Evolutionary conservation across 495 filamentous ascomycete genomes (phyloP).

Genomic region (Hypoxylon cercidicola): DNA sequence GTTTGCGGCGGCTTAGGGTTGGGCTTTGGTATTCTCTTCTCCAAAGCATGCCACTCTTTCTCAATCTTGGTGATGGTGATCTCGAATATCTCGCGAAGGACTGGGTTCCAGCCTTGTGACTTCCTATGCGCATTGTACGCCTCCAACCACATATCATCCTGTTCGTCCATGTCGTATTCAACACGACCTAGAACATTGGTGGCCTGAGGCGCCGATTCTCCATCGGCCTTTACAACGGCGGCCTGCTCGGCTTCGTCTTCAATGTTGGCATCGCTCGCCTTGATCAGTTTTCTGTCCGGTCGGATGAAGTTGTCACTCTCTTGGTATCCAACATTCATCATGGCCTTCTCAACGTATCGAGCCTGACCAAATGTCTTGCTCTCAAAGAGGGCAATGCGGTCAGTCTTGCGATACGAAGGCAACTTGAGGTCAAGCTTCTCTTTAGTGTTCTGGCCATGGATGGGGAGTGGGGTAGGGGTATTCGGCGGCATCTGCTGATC

Average conservation of each 20-base stretch:
- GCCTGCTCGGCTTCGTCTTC: constrained; percentile 84
- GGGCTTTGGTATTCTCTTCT: constrained; percentile 94
- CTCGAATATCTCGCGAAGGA: constrained; percentile 93
- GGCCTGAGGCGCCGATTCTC: constrained; percentile 58
- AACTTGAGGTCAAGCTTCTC: constrained; percentile 69
- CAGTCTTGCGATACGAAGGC: constrained; percentile 66
- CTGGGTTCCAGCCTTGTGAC: constrained; percentile 75
- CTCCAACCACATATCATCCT: constrained; percentile 96
- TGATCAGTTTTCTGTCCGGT: constrained; percentile 79
- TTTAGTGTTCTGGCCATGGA: constrained; percentile 64
- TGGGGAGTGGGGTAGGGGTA: constrained; percentile 62
- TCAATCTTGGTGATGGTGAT: constrained; percentile 98
- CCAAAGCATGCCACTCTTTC: constrained; percentile 96
- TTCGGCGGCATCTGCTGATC: constrained; percentile 52
- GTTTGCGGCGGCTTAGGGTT: constrained; percentile 96
- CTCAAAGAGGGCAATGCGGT: constrained; percentile 65
- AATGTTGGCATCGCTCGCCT: constrained; percentile 75
- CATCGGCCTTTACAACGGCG: constrained; percentile 67
- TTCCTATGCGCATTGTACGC: constrained; percentile 81
- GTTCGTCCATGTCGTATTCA: constrained; percentile 99
- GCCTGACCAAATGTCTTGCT: constrained; percentile 65
- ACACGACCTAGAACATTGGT: constrained; percentile 73
- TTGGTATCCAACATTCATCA: constrained; percentile 95
- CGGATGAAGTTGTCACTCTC: constrained; percentile 88
- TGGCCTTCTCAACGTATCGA: constrained; percentile 82